These are phyloP conservation scores for Suillus subluteus DNA, from an alignment of 768 basidiomycete species.

Conservation along the genomic window DNA sequence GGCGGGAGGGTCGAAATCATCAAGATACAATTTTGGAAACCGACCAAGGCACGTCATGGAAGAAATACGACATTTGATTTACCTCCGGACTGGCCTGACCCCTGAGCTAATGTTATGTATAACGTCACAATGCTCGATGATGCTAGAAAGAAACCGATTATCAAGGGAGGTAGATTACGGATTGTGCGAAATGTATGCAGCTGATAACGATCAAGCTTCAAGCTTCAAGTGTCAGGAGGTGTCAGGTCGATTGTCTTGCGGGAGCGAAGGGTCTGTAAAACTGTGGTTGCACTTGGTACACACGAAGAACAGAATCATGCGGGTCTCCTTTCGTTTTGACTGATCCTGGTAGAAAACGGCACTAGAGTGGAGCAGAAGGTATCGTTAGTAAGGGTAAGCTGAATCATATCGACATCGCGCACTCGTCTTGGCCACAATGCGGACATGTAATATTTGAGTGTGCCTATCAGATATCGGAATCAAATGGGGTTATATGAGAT, in stretches of 20 bases:
- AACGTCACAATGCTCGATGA: background rate
- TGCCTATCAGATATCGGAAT: conserved; percentile 49
- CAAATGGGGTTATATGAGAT: background rate
- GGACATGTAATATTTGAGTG: conserved; percentile 87
- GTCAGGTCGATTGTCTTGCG: conserved; percentile 45
- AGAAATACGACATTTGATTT: background rate
- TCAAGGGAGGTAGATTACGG: background rate
- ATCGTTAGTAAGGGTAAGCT: conserved; percentile 6
- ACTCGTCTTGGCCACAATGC: conserved; percentile 82
- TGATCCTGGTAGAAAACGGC: conserved; percentile 97
- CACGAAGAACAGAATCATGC: conserved; percentile 92
- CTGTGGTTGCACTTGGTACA: conserved; percentile 81
- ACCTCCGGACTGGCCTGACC: background rate
- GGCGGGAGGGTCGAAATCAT: background rate
- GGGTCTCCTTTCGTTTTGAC: conserved; percentile 93
- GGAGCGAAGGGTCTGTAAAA: conserved; percentile 71
- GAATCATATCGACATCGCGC: conserved; percentile 31
- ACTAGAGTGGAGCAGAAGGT: conserved; percentile 45
- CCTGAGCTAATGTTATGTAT: background rate
- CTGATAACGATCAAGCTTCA: conserved; percentile 12
- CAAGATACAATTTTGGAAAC: background rate
- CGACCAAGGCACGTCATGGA: background rate
- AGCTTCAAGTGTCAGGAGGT: conserved; percentile 29
- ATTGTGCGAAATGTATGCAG: background rate
- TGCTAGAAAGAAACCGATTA: background rate